Evolutionary conservation across 345 rosid genomes (phyloP), one percentile per base, ranked within the genome.

Genomic region (Gossypium longicalyx): DNA sequence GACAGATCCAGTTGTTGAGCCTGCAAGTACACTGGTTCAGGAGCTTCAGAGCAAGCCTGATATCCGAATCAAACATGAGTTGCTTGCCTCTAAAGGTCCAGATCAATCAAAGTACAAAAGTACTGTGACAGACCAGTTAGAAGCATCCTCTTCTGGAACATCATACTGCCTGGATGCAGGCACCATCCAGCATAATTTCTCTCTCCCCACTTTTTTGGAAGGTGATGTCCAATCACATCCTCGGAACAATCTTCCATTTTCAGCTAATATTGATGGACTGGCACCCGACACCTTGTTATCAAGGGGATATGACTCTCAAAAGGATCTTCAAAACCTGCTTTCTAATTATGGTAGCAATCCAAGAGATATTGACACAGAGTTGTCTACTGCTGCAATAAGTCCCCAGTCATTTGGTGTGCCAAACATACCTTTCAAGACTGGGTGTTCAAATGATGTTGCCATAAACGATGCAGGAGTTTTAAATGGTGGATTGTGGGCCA

Each of bases 301-400:
- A 0, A 89, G 96, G 79, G 99, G 90, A 71, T 93, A 82, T 82
- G 96, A 93, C 79, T 90, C 98, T 66, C 97, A 91, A 78, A 95
- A 92, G 87, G 99, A 95, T 82, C 90, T 95, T 22, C 99, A 93
- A 74, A 90, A 93, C 86, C 81, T 95, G 87, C 93, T 95, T 75
- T 81, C 90, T 47, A 91, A 86, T 78, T 95, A 90, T 85, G 94
- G 94, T 59, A 84, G 89, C 60, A 80, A 84, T 29, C 89, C 90
- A 53, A 89, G 87, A 77, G 98, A 92, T 77, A 91, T 94, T 67
- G 96, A 90, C 78, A 95, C 97, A 3, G 99, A 95, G 76, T 84
- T 92, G 79, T 85, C 99, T 57, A 88, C 94, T 76, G 95, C 98
- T 41, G 98, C 87, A 58, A 85, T 89, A 69, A 87, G 98, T 79